phyloP scores from a whole-genome alignment of 1,284 basidiomycete species.

The Trichosporon sp. region DNA sequence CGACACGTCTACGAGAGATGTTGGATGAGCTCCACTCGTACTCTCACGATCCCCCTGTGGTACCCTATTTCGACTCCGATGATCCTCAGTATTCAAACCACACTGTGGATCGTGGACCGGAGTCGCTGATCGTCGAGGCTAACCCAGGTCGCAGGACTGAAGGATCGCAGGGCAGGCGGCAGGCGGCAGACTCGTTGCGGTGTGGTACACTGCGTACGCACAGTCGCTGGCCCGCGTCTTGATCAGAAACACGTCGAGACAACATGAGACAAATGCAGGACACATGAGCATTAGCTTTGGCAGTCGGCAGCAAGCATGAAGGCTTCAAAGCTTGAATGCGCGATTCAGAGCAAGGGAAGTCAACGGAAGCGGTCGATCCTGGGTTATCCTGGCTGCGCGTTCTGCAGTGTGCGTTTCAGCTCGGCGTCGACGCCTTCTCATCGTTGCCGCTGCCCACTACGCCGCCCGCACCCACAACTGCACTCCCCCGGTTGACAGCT shows the following conservation, averaged over 20 bases:
- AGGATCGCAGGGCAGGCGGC: too few species aligned
- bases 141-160: too few species aligned
- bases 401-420: background rate
- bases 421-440: background rate
- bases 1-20: background rate
- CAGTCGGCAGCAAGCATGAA: background rate
- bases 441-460: too few species aligned
- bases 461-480: background rate
- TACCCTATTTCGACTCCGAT: too few species aligned
- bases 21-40: background rate
- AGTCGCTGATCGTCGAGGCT: background rate
- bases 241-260: background rate
- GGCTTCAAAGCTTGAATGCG: conserved; percentile 1
- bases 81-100: too few species aligned
- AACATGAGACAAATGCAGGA: conserved; percentile 8
- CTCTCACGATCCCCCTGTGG: background rate
- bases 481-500: background rate
- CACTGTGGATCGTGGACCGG: too few species aligned
- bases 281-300: background rate
- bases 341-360: background rate
- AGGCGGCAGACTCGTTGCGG: too few species aligned
- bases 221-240: background rate
- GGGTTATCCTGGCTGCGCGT: background rate
- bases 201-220: too few species aligned
- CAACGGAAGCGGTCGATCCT: too few species aligned